Base-by-base conservation (phyloP, 768 basidiomycete genomes). In the Podaxis mareebaensis region DNA sequence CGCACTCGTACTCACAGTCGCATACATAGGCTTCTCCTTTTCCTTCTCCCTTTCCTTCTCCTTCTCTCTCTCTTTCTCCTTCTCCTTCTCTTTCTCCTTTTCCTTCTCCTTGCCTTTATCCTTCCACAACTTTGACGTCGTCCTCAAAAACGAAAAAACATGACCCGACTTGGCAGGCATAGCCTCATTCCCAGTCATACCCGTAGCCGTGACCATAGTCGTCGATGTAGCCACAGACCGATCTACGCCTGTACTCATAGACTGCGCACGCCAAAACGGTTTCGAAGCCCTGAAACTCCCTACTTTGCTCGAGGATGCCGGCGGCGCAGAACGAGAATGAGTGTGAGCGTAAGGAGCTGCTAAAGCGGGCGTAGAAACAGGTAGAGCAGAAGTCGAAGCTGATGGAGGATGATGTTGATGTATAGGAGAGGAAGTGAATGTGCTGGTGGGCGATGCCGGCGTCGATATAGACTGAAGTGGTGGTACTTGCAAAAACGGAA, bases 361-460 rank as follows among this genome's bases (percentile, higher is more conserved):
- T 10, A 33, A 33, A 33, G 33, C 10, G 33, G 33, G 33, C 33
- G 10, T 33, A 33, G 33, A 8, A 33, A 33, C 33, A 44, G 39
- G 56, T 26, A 57, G 28, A 15, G 56, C 56, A 7, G 56, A 46
- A 12, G 40, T 46, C 8, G 56, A 57, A 44, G 56, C 56, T 6
- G 56, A 57, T 44, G 56, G 56, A 6, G 30, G 26, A 57, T 40
- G 44, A 22, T 33, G 33, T 33, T 10, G 33, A 10, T 33, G 33
- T 33, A 30, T 15, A 22, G 22, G n/a, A 15, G 48, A 38, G 30
- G 48, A 24, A 4, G 13, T 22, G 2, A 20, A 36, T 15, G n/a
- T 33, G 30, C 48, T 30, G 11, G 39, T 24, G 33, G 60, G 52
- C 3, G 60, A 53, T 5, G 28, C 51, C 30, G 60, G 60, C 8